Percentiles rank a stretch among this genome's conserved stretches.
Conservation (phyloP, 768 basidiomycete species). For the Lentinula guzmanii region DNA sequence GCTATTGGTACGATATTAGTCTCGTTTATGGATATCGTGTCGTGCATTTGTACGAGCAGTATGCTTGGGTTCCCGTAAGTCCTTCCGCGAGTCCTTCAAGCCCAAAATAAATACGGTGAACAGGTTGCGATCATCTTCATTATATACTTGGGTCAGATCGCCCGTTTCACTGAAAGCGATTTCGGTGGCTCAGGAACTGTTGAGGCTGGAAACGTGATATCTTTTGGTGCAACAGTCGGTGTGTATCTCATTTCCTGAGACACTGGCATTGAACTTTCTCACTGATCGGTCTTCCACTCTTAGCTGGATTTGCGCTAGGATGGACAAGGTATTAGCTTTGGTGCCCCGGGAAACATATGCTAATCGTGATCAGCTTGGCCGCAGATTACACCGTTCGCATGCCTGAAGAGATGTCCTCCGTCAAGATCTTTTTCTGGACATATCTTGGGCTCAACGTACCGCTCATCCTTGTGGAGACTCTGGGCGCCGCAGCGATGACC, state of each 20-base stretch:
- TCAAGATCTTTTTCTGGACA: slow-evolving; percentile 42
- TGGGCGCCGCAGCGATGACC: slow-evolving; percentile 44
- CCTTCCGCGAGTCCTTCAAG: not conserved
- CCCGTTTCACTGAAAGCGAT: not conserved
- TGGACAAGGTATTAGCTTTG: not conserved
- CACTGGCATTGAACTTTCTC: not conserved
- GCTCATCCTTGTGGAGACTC: slow-evolving; percentile 13
- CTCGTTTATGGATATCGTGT: slow-evolving; percentile 3
- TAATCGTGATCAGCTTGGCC: slow-evolving; percentile 25
- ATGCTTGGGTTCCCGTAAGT: not conserved
- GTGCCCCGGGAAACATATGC: not conserved
- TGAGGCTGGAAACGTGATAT: slow-evolving; percentile 30
- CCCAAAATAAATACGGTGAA: not conserved
- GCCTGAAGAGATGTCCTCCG: slow-evolving; percentile 12
- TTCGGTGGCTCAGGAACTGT: not conserved
- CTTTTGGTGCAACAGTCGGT: slow-evolving; percentile 44
- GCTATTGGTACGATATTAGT: not conserved
- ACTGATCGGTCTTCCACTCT: not conserved
- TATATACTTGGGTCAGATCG: not conserved
- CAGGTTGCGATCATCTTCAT: not conserved
- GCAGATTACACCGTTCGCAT: slow-evolving; percentile 57
- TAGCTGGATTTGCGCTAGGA: slow-evolving; percentile 1
- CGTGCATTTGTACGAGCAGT: slow-evolving; percentile 2
- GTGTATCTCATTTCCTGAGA: slow-evolving; percentile 45
- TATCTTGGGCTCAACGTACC: slow-evolving; percentile 48